These are phyloP conservation scores for Forsythia suspensa DNA, from an alignment of 257 asterid species.

Conservation along the genomic window DNA sequence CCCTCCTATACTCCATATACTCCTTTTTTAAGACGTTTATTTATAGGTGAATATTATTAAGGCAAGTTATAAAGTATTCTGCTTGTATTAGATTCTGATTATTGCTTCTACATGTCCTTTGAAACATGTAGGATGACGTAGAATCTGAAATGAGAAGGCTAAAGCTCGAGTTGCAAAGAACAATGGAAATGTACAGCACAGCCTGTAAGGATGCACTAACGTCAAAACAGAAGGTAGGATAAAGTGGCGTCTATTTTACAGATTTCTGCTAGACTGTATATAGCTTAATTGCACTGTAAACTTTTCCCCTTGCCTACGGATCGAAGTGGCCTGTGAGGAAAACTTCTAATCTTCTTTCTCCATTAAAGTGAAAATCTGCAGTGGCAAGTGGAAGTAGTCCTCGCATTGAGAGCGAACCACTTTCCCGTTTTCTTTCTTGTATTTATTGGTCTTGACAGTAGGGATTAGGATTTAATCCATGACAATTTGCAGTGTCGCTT, in stretches of 20 bases:
- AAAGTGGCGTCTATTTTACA: neutral
- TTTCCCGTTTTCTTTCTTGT: neutral
- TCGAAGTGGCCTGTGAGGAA: neutral
- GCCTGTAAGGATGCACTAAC: slow-evolving; percentile 78
- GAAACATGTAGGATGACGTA: slow-evolving; percentile 57
- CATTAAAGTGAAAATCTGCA: too few species aligned
- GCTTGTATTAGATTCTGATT: neutral
- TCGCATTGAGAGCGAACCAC: neutral
- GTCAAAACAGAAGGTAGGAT: slow-evolving; percentile 71
- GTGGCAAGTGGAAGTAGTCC: neutral
- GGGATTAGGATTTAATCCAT: too few species aligned
- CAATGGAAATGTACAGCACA: slow-evolving; percentile 81
- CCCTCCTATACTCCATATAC: too few species aligned
- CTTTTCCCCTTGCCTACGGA: too few species aligned
- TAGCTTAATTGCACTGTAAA: too few species aligned
- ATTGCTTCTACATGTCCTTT: slow-evolving; percentile 5
- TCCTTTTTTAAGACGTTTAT: too few species aligned
- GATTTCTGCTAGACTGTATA: neutral
- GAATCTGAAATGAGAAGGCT: slow-evolving; percentile 88
- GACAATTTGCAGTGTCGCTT: too few species aligned
- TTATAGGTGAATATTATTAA: neutral
- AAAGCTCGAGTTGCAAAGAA: slow-evolving; percentile 71
- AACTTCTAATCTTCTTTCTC: too few species aligned
- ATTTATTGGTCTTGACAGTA: too few species aligned
- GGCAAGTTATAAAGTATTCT: neutral